These are phyloP conservation scores for Amaranthus palmeri DNA, from an alignment of 148 eudicot genomes.

Conservation along the genomic window DNA sequence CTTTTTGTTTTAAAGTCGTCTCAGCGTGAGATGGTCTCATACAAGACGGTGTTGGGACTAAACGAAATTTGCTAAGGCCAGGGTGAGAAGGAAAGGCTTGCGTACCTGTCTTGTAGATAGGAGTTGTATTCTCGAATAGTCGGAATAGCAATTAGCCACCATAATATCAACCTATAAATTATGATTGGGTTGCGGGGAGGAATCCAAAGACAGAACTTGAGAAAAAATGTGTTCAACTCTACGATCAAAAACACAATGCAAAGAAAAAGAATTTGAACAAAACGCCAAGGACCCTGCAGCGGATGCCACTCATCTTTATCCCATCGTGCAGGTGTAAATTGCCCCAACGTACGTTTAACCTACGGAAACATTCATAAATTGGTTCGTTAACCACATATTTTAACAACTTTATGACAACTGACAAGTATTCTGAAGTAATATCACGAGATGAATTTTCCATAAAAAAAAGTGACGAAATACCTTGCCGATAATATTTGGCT, in stretches of 20 bases:
- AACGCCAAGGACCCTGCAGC: constrained; percentile 92
- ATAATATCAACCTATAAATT: constrained; percentile 73
- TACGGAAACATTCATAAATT: constrained; percentile 27
- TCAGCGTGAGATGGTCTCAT: no score
- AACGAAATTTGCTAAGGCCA: not conserved
- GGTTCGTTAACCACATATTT: not conserved
- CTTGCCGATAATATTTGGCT: constrained; percentile 90
- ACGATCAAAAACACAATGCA: constrained; percentile 85
- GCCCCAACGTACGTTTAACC: constrained; percentile 89
- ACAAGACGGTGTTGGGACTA: not conserved
- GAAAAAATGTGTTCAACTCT: constrained; percentile 93
- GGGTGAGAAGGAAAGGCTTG: constrained; percentile 1
- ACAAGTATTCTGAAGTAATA: not conserved
- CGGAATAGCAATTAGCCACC: constrained; percentile 99
- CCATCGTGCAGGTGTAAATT: constrained; percentile 97
- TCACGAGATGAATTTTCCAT: not conserved
- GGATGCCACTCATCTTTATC: constrained; percentile 99
- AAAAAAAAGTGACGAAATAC: constrained; percentile 25
- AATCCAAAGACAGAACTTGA: constrained; percentile 95
- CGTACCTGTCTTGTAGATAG: constrained; percentile 84
- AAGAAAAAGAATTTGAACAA: constrained; percentile 78
- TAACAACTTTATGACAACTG: not conserved
- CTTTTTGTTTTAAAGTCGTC: no score
- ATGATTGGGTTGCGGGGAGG: constrained; percentile 93
- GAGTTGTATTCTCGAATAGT: constrained; percentile 96